Percentiles rank a stretch among this genome's conserved stretches.
Evolutionary conservation across 768 basidiomycete genomes (phyloP).

Genomic region (Trametes gibbosa): DNA sequence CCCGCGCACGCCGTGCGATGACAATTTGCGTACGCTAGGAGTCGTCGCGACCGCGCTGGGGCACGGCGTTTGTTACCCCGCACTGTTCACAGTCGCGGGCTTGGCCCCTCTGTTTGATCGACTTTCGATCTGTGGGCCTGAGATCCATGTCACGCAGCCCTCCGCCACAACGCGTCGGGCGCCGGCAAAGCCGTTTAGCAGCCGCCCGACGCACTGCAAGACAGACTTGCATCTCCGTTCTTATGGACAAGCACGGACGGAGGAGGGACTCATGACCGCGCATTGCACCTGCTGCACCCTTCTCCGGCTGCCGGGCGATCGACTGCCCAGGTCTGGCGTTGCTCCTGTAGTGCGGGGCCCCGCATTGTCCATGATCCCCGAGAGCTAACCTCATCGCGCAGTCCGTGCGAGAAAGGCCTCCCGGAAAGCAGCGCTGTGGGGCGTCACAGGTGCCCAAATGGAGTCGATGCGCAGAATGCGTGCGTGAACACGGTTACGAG

Average conservation of each 20-base stretch:
- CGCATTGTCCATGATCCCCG: neutral
- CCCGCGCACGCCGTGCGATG: neutral
- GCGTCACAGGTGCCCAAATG: neutral
- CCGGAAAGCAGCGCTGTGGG: neutral
- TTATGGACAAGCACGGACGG: neutral
- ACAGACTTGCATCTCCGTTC: neutral
- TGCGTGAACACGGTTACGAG: neutral
- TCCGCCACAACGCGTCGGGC: neutral
- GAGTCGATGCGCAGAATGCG: neutral
- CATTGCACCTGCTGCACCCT: neutral
- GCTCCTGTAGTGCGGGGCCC: slow-evolving; percentile 3
- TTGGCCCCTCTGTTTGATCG: neutral
- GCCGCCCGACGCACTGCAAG: neutral
- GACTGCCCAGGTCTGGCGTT: neutral
- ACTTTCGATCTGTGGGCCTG: neutral
- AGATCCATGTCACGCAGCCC: neutral
- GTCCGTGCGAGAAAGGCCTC: neutral
- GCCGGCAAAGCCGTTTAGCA: neutral
- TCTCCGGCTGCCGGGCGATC: slow-evolving; percentile 2
- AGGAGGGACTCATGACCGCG: neutral
- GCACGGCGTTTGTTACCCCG: slow-evolving; percentile 10
- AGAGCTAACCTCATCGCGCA: neutral
- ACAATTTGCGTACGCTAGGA: neutral
- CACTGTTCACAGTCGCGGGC: neutral
- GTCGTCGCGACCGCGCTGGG: neutral